phyloP scores from a whole-genome alignment of 2,329 filamentous ascomycete species.

The Ascochyta pisi region DNA sequence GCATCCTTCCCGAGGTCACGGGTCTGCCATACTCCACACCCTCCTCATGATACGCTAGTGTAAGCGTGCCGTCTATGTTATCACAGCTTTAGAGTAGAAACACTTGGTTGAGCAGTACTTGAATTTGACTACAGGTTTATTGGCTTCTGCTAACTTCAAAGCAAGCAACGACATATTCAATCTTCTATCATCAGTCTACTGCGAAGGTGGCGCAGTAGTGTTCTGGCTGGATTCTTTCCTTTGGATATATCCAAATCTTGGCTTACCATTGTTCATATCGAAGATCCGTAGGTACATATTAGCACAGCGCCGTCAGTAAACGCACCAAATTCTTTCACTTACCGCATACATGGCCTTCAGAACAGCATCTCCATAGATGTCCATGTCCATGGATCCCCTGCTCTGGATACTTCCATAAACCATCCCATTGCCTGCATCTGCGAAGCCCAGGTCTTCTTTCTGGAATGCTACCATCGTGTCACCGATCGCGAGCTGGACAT shows the following conservation, averaged over 20 bases:
- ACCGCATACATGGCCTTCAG: slow-evolving; percentile 36
- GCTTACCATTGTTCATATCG: slow-evolving; percentile 30
- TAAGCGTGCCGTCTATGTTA: no score
- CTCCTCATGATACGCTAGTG: no score
- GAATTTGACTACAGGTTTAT: no score
- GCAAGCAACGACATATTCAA: not conserved
- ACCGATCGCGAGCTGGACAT: slow-evolving; percentile 30
- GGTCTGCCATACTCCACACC: no score
- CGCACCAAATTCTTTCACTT: slow-evolving; percentile 1
- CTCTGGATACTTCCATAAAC: slow-evolving; percentile 33
- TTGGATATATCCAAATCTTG: slow-evolving; percentile 31
- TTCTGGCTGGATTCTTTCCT: slow-evolving; percentile 30
- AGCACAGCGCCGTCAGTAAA: not conserved
- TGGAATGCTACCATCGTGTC: slow-evolving; percentile 26
- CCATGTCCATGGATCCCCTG: slow-evolving; percentile 30
- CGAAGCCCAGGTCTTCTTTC: slow-evolving; percentile 37
- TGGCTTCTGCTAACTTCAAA: no score
- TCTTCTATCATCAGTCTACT: slow-evolving; percentile 1
- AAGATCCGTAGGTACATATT: slow-evolving; percentile 21
- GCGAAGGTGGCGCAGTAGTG: slow-evolving; percentile 22
- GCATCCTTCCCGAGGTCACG: no score
- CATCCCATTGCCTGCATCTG: slow-evolving; percentile 29
- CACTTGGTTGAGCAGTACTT: no score
- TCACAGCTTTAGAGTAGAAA: no score
- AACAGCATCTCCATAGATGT: slow-evolving; percentile 31